phyloP scores from a whole-genome alignment of 441 rosid species.

The Geranium incanum region DNA sequence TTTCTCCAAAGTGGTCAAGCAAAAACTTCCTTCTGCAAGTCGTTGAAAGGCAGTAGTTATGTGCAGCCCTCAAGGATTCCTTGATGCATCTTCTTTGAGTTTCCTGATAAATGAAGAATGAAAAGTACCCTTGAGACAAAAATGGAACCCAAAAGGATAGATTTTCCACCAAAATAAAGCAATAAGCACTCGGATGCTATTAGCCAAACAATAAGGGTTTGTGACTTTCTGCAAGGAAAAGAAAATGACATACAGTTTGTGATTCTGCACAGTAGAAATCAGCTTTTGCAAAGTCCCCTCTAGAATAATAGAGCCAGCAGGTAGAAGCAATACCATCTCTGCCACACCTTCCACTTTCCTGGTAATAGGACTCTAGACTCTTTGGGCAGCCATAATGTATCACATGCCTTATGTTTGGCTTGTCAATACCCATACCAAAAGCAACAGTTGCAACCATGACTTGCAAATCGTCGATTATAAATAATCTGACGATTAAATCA shows the following conservation, averaged over 20 bases:
- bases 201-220: neutral
- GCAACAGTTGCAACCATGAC: constrained; percentile 52
- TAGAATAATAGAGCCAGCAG: constrained; percentile 49
- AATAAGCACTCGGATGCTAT: neutral
- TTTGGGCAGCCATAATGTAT: constrained; percentile 52
- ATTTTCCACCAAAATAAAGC: neutral
- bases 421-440: constrained; percentile 55
- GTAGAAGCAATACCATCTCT: constrained; percentile 47
- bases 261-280: constrained; percentile 40
- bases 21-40: constrained; percentile 50
- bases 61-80: constrained; percentile 41
- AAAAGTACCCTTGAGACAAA: constrained; percentile 6
- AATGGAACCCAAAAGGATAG: neutral
- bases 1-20: constrained; percentile 44
- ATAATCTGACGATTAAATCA: constrained; percentile 28
- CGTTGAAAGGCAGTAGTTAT: constrained; percentile 30
- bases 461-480: constrained; percentile 40
- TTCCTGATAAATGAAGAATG: constrained; percentile 26
- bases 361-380: constrained; percentile 45
- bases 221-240: constrained; percentile 9
- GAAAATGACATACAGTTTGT: constrained; percentile 30
- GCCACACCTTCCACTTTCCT: constrained; percentile 52
- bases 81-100: constrained; percentile 34
- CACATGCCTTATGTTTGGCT: constrained; percentile 45
- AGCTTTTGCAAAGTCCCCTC: constrained; percentile 43